These are phyloP conservation scores for Excoecaria agallocha DNA, from an alignment of 345 rosid genomes.

Conservation along the genomic window DNA sequence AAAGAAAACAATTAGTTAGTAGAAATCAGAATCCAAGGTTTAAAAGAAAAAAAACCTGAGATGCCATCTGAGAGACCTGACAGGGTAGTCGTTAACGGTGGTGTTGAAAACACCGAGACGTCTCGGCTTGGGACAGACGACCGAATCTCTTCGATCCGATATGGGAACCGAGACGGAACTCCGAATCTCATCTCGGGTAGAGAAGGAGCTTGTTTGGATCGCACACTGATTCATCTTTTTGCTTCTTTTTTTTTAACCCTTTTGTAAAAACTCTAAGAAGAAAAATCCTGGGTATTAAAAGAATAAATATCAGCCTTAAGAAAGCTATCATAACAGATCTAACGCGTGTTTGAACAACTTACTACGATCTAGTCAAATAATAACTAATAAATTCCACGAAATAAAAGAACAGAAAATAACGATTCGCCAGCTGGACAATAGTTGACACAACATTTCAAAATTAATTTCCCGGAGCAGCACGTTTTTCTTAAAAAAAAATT, in stretches of 20 bases:
- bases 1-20: neutral
- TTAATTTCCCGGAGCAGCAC: neutral
- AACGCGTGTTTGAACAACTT: constrained; percentile 1
- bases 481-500: neutral
- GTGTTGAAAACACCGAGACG: constrained; percentile 44
- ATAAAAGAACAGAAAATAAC: neutral
- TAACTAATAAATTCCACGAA: neutral
- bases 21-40: neutral
- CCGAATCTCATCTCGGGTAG: constrained; percentile 53
- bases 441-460: constrained; percentile 1
- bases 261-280: neutral
- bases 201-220: constrained; percentile 48
- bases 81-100: constrained; percentile 42
- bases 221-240: constrained; percentile 58
- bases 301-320: neutral
- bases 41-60: constrained; percentile 32
- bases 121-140: constrained; percentile 76
- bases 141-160: constrained; percentile 43
- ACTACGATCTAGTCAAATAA: constrained; percentile 35
- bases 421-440: neutral
- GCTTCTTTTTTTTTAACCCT: neutral
- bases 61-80: constrained; percentile 57
- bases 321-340: neutral
- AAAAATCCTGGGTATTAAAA: constrained; percentile 5
- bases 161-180: constrained; percentile 32